Base-by-base conservation (phyloP, 331 rosid species). In the Rhamnella rubrinervis region DNA sequence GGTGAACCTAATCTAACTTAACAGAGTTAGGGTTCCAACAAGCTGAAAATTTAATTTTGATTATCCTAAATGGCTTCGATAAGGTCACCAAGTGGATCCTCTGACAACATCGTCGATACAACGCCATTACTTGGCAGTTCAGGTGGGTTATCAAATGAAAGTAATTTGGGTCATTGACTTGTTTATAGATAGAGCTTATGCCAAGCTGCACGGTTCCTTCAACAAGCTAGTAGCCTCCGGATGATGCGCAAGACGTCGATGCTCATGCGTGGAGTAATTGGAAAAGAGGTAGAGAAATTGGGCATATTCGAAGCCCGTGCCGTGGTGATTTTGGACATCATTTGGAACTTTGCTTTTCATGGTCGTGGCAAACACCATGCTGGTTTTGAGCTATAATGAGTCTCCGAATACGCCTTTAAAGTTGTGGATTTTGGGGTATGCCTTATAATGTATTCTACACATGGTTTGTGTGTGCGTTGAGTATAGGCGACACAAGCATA, bases 291-390 rank as follows among this genome's bases (percentile, higher is more conserved):
- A 93, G 85, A 87, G 95, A 78, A 97, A 93, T 80, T 93, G 98
- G 98, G 98, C 98, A 14, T 90, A 88, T 70, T 93, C 98, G n/a
- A 93, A 87, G 73, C 98, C n/a, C n/a, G n/a, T n/a, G n/a, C 98
- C 8, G 87, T 93, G 26, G 97, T 93, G 58, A 85, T 93, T 20
- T 89, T 93, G n/a, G 98, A 93, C 55, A 69, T 90, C 70, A 67
- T 93, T 4, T 93, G 98, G 98, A 93, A 93, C 75, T 83, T 90
- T 60, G 85, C 89, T n/a, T 1, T 90, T 93, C 61, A 91, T 93
- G 4, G 72, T 85, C 13, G 96, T 77, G 23, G 92, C 96, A 10
- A 77, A 85, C 10, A 68, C 91, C 2, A 72, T 80, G 5, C 66
- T 88, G 76, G 61, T 87, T 56, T 51, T 85, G 55, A 91, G 98